Evolutionary conservation across 2,329 filamentous ascomycete species (phyloP), one percentile per base, ranked within the genome.

Genomic region (Aureobasidium sp.): DNA sequence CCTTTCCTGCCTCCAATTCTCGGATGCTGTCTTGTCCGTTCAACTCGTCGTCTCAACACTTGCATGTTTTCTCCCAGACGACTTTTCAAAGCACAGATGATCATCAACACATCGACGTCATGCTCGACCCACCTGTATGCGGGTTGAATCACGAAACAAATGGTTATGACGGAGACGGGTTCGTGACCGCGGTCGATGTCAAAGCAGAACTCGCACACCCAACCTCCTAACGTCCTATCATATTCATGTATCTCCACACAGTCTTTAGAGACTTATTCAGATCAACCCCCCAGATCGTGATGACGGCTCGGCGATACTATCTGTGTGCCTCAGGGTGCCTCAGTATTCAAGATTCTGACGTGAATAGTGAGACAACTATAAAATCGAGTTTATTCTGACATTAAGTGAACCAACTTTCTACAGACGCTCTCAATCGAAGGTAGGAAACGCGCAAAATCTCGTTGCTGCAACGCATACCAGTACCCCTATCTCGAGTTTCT

Each of bases 31-130:
- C 33, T 25, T 5, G n/a, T 35, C 1, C 27, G 25, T 11, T 10
- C 13, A 31, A 23, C 6, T 31, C 21, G 15, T 46, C 43, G 23
- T 55, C 25, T 33, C n/a, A 8, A 43, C 25, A n/a, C 27, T 29
- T 25, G 21, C n/a, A 15, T 15, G 27, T 5, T 9, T 29, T 29
- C 15, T 17, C 31, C 27, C 4, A 53, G 23, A 55, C n/a, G 19
- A 9, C 23, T 15, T 11, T 21, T 11, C n/a, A 31, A 9, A 23
- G 53, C 53, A 57, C 40, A 46, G 53, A 57, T 13, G 53, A 57
- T 57, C 47, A 37, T 37, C 40, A 57, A 19, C 53, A 42, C 10
- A 7, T n/a, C 53, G 29, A 57, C 53, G 53, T 57, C 53, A 57
- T 46, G 43, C 43, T 37, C 10, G 27, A 23, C 25, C 53, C 40